phyloP scores from a whole-genome alignment of 2,329 filamentous ascomycete genomes.

The Trichoderma oligosporum region DNA sequence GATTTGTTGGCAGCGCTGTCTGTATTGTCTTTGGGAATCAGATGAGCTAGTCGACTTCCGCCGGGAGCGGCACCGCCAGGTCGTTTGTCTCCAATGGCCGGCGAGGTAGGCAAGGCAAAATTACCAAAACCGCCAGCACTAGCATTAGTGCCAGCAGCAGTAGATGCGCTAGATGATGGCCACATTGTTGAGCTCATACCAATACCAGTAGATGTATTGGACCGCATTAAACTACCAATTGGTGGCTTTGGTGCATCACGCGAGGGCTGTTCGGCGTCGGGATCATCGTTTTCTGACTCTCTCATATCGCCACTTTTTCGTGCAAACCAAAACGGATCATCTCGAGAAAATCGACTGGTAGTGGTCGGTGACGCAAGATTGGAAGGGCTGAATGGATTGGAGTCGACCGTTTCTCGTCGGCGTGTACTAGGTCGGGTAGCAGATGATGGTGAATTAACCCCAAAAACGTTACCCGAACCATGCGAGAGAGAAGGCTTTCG shows the following conservation, averaged over 20 bases:
- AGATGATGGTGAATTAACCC: slow-evolving; percentile 68
- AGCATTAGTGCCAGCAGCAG: too few species aligned
- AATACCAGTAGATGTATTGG: slow-evolving; percentile 49
- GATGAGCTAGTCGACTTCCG: slow-evolving; percentile 80
- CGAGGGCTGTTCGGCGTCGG: slow-evolving; percentile 38
- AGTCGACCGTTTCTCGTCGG: slow-evolving; percentile 75
- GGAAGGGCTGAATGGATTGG: slow-evolving; percentile 56
- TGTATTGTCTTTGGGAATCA: slow-evolving; percentile 72
- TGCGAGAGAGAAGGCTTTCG: slow-evolving; percentile 83
- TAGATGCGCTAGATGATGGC: slow-evolving; percentile 50
- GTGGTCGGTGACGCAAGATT: slow-evolving; percentile 59
- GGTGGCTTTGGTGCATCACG: slow-evolving; percentile 34
- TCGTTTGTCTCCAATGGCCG: slow-evolving; percentile 67
- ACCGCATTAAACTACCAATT: slow-evolving; percentile 50
- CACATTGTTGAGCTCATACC: slow-evolving; percentile 45
- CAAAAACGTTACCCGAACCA: slow-evolving; percentile 60
- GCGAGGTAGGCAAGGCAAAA: slow-evolving; percentile 65
- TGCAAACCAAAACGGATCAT: slow-evolving; percentile 58
- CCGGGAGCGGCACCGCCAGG: slow-evolving; percentile 65
- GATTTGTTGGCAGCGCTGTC: slow-evolving; percentile 58
- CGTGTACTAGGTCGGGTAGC: slow-evolving; percentile 69
- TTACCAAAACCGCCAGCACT: slow-evolving; percentile 82
- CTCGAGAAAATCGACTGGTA: slow-evolving; percentile 56
- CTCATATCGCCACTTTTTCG: slow-evolving; percentile 53
- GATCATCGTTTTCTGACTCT: slow-evolving; percentile 53